These are phyloP conservation scores for Stephania yunnanensis DNA, from an alignment of 164 flowering plant species.

Conservation along the genomic window DNA sequence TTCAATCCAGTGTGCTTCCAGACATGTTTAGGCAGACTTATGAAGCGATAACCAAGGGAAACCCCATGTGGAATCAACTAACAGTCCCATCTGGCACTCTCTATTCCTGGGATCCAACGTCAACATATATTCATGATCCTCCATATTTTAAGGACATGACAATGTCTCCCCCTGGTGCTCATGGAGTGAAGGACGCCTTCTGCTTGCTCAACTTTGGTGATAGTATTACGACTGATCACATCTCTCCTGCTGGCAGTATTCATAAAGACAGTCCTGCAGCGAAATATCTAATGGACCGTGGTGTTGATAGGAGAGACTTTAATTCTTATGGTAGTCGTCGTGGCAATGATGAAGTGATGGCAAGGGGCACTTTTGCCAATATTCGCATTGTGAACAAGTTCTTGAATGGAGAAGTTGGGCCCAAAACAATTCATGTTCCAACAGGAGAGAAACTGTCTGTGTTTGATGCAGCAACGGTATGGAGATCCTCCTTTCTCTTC, in stretches of 20 bases:
- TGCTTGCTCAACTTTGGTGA: slow-evolving; percentile 74
- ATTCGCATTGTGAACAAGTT: slow-evolving; percentile 62
- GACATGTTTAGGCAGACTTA: slow-evolving; percentile 73
- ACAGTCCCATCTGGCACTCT: slow-evolving; percentile 55
- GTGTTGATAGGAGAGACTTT: slow-evolving; percentile 65
- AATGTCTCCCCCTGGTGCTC: slow-evolving; percentile 63
- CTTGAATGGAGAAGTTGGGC: slow-evolving; percentile 68
- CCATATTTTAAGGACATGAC: slow-evolving; percentile 63
- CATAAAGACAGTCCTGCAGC: slow-evolving; percentile 78
- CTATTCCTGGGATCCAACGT: slow-evolving; percentile 58
- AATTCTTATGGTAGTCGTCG: slow-evolving; percentile 76
- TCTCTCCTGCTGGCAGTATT: slow-evolving; percentile 85
- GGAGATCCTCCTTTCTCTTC: not conserved
- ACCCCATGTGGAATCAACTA: slow-evolving; percentile 66
- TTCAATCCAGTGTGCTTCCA: slow-evolving; percentile 63
- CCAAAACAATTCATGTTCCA: slow-evolving; percentile 66
- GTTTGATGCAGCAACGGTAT: slow-evolving; percentile 63
- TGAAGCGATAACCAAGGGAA: slow-evolving; percentile 68
- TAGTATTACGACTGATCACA: slow-evolving; percentile 79
- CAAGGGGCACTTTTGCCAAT: slow-evolving; percentile 68
- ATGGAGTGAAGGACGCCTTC: slow-evolving; percentile 61
- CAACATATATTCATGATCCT: slow-evolving; percentile 70
- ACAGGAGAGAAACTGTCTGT: slow-evolving; percentile 58
- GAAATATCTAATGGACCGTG: slow-evolving; percentile 54
- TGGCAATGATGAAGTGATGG: slow-evolving; percentile 77